Base-by-base conservation (phyloP, 805 yeast species). In the Nematodospora valgi region DNA sequence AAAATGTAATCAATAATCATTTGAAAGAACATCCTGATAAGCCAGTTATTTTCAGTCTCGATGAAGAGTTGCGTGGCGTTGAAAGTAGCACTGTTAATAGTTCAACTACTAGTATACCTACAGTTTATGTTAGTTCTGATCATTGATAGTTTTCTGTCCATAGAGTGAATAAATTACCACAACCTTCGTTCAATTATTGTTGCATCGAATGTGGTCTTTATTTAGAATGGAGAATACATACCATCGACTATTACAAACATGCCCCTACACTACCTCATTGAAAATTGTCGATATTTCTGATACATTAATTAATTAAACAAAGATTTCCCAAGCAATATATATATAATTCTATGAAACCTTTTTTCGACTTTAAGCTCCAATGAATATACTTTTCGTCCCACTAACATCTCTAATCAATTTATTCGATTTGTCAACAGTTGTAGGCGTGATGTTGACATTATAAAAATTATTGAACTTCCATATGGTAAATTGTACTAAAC, bases 401-500 rank as follows among this genome's bases (percentile, higher is more conserved):
- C 40, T 35, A 11, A 21, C 16, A 32, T 35, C 37, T 31, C 39
- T 27, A 21, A 35, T 32, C n/a, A 33, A 12, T 24, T 25, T 29
- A 12, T 26, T 27, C n/a, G 37, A 32, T 19, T 36, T 32, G 11
- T 25, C 36, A 13, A 25, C 33, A 4, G 23, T 14, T 3, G 30
- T 37, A 15, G 40, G 30, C 8, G 33, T 28, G 6, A 23, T 24
- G 14, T 27, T 23, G 3, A 20, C 30, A 22, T 36, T 36, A 23
- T 40, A 44, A 20, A 65, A 48, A 2, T 68, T 57, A n/a, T 49
- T 48, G 37, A 51, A 26, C 39, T 60, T 62, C 73, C 73, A 67
- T 25, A 67, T 60, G 27, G 48, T 56, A 41, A 57, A 62, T 43
- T 67, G 72, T 7, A 58, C 68, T 44, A 64, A 46, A 35, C 64